Percentiles rank a stretch among this genome's conserved stretches.
These are phyloP conservation scores for Mycena albidolilacea DNA, from an alignment of 768 basidiomycete species.

Conservation along the genomic window DNA sequence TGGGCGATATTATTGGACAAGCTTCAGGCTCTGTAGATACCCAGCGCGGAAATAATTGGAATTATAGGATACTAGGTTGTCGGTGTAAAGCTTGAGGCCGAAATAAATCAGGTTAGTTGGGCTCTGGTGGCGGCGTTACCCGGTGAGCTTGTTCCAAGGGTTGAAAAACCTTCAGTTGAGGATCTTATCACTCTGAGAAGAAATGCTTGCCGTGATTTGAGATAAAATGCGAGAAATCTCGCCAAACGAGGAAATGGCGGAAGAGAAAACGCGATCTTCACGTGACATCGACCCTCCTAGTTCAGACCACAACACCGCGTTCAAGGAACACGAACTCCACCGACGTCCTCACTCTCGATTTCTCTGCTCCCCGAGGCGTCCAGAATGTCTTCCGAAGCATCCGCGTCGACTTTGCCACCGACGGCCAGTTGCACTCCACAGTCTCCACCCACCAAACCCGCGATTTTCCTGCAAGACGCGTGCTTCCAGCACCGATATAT, in stretches of 20 bases:
- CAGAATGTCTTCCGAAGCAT: not conserved
- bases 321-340: not conserved
- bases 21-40: slow-evolving; percentile 19
- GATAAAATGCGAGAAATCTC: too few relatives aligned
- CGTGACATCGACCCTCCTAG: slow-evolving; percentile 2
- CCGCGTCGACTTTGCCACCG: slow-evolving; percentile 12
- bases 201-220: too few relatives aligned
- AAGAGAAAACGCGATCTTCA: not conserved
- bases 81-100: not conserved
- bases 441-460: slow-evolving; percentile 30
- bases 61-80: too few relatives aligned
- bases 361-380: not conserved
- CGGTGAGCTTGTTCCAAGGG: not conserved
- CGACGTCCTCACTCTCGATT: not conserved
- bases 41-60: not conserved
- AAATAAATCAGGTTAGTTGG: too few relatives aligned
- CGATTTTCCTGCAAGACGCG: slow-evolving; percentile 75
- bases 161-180: too few relatives aligned
- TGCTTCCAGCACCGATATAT: slow-evolving; percentile 85
- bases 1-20: slow-evolving; percentile 83
- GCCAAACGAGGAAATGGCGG: not conserved
- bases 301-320: not conserved
- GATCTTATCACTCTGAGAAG: too few relatives aligned
- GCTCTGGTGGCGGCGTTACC: too few relatives aligned
- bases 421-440: not conserved